Evolutionary conservation across 176 grass and related monocot species (phyloP), one percentile per base, ranked within the genome.

Genomic region (Avena atlantica): DNA sequence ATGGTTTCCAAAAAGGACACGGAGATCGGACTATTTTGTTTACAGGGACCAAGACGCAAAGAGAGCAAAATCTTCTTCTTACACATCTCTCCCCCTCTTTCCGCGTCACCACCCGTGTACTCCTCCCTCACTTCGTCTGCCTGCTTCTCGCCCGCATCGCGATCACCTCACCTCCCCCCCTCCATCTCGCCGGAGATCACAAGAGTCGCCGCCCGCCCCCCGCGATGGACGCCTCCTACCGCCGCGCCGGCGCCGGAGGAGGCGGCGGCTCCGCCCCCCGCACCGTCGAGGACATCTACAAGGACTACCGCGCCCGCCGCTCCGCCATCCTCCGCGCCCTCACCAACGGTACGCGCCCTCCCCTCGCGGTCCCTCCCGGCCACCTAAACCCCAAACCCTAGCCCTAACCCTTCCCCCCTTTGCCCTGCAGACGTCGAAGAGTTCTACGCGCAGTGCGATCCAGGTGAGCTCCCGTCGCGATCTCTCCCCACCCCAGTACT

Each of bases 391-490:
- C 44, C 21, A 5, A 78, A 21, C 44, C 52, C 45, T 82, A 34
- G 34, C n/a, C 42, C 51, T 49, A 42, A 42, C 12, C n/a, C 11
- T 6, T 9, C 16, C 14, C 14, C 24, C 50, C 25, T 16, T 34
- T 74, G 10, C 78, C 84, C 85, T 60, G 40, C 90, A 95, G 93
- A 95, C 42, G 93, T 95, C 52, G 90, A 95, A 73, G 90, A 90
- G 12, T 95, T 95, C 93, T 92, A 90, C 88, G 75, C 67, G 67
- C 83, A 84, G 87, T 92, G 93, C 83, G 93, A 95, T 95, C 93
- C 93, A 86, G 93, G 93, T 95, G 83, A 83, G 86, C 6, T 14
- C 60, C 52, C 67, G 50, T 42, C 76, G 79, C 70, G 67, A 70
- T 90, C 81, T 85, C 81, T 59, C 58, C 71, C 61, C 13, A 7